These are phyloP conservation scores for Musa balbisiana DNA, from an alignment of 202 grass and related monocot species.

Conservation along the genomic window DNA sequence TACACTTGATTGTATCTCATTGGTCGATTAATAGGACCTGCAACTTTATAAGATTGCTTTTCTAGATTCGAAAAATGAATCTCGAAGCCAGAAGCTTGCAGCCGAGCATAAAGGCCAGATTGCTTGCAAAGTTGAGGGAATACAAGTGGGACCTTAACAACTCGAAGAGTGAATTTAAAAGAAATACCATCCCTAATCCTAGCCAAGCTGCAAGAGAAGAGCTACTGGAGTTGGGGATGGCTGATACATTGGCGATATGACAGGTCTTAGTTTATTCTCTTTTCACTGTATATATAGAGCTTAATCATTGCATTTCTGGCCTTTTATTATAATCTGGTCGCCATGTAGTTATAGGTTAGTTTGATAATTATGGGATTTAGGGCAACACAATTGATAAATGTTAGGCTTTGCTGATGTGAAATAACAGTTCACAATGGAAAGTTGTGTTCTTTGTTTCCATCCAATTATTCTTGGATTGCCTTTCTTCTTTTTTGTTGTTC, in stretches of 20 bases:
- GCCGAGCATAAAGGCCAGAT: conserved; percentile 57
- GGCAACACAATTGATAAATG: no score
- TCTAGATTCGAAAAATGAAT: conserved; percentile 86
- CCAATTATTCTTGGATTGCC: no score
- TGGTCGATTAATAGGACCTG: not conserved
- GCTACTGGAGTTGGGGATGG: conserved; percentile 68
- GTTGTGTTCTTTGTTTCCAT: no score
- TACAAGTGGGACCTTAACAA: conserved; percentile 83
- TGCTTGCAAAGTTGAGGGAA: conserved; percentile 83
- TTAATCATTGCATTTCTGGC: not conserved
- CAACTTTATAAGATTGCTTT: not conserved
- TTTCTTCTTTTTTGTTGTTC: no score
- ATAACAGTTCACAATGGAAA: no score
- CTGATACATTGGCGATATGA: conserved; percentile 57
- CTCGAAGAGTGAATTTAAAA: conserved; percentile 73
- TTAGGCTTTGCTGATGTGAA: no score
- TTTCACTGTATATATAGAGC: not conserved
- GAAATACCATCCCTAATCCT: conserved; percentile 45
- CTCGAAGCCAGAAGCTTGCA: conserved; percentile 83
- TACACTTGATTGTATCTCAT: not conserved
- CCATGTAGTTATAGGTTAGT: no score
- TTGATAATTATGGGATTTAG: no score
- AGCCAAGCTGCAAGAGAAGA: conserved; percentile 72
- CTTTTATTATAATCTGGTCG: not conserved
- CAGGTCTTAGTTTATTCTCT: not conserved